Base-by-base conservation (phyloP, 179 eudicot genomes). In the Beta macrorhiza region DNA sequence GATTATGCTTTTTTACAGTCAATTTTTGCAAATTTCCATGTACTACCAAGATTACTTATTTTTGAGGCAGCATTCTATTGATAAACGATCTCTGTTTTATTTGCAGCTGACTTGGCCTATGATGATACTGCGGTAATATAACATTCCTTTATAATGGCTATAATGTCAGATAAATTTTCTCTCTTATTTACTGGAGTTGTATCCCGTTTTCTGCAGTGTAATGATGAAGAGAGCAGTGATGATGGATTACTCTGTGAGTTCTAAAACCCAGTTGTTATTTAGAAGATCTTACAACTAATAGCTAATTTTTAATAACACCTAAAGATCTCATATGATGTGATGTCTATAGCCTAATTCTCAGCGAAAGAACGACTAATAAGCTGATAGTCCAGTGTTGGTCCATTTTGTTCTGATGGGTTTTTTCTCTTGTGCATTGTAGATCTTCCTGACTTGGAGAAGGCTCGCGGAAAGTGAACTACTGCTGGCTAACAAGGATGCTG, bases 401-500 rank as follows among this genome's bases (percentile, higher is more conserved):
- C 15, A 64, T 53, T 32, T 37, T 42, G 52, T 9, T 79, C 55
- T 45, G 7, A 72, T 2, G 8, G 62, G 14, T 47, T 20, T 72
- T 53, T 32, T 47, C 19, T 67, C 15, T 14, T 68, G 55, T 79
- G 53, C 19, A 15, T 80, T 80, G 56, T 91, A 93, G 97, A 93
- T 88, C 97, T 93, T 84, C 97, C 97, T 3, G 97, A 93, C 87
- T 86, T 93, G 92, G 96, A 93, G 88, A 93, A 93, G 85, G 90
- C 86, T 78, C 83, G 92, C 76, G 87, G 94, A 71, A 86, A 72
- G 76, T 91, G 64, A 76, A 52, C 47, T 12, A 25, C 25, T 12
- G n/a, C 63, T n/a, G 58, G 25, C 14, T 29, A 52, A 53, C 63
- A 59, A 25, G 45, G 3, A 13, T 42, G 32, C 37, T 14, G 63